Evolutionary conservation across 192 early-diverging fungal genomes (phyloP).

Genomic region (Backusella australiensis): DNA sequence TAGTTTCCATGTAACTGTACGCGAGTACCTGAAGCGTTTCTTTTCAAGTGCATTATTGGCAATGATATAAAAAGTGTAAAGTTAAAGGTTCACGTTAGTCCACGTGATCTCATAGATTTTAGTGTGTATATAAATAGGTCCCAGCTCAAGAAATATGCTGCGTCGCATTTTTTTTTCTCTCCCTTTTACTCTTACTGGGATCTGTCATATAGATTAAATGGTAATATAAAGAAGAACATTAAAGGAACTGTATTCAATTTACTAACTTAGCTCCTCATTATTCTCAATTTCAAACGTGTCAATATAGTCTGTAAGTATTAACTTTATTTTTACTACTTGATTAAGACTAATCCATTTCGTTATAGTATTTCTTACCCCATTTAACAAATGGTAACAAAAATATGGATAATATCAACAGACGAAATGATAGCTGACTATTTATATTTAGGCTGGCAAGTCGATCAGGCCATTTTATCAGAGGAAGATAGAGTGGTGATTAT

Average conservation of each 20-base stretch:
- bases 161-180: background rate
- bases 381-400: constrained; percentile 51
- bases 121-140: background rate
- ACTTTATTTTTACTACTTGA: background rate
- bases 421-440: background rate
- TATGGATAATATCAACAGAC: background rate
- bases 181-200: background rate
- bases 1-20: too few relatives aligned
- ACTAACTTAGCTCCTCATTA: background rate
- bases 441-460: constrained; percentile 88
- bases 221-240: background rate
- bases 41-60: too few relatives aligned
- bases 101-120: too few relatives aligned
- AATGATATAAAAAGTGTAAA: too few relatives aligned
- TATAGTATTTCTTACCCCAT: constrained; percentile 60
- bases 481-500: constrained; percentile 97
- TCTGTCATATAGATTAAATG: background rate
- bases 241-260: background rate
- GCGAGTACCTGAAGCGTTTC: too few relatives aligned
- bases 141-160: background rate
- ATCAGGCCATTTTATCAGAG: constrained; percentile 97
- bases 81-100: too few relatives aligned
- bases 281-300: background rate
- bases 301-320: background rate
- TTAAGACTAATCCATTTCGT: background rate